Evolutionary conservation across 2,329 filamentous ascomycete genomes (phyloP).

Genomic region (Pseudocercospora eumusae): DNA sequence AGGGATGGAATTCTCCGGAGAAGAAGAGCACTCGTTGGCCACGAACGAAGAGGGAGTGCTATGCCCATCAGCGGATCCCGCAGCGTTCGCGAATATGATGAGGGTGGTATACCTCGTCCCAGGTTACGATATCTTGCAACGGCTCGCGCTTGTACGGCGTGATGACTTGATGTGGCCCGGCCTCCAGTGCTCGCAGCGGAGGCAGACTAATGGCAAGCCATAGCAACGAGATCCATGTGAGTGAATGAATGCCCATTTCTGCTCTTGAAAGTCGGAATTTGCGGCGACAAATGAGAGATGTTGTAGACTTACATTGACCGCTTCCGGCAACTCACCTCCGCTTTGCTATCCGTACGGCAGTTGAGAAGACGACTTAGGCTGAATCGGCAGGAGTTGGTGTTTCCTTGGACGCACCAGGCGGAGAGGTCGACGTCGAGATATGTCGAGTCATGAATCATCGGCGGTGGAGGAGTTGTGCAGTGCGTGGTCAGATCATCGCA

Average conservation of each 20-base stretch:
- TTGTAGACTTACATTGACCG: neutral
- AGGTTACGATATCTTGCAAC: slow-evolving; percentile 64
- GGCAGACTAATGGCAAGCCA: neutral
- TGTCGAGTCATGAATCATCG: no score
- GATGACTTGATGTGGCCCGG: slow-evolving; percentile 53
- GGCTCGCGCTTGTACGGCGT: slow-evolving; percentile 52
- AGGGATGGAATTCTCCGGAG: slow-evolving; percentile 74
- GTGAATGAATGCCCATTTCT: neutral
- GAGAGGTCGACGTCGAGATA: neutral
- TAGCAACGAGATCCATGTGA: neutral
- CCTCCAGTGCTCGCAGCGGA: slow-evolving; percentile 25
- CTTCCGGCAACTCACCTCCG: neutral
- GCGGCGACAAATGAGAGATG: neutral
- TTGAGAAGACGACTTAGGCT: neutral
- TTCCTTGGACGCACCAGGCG: neutral
- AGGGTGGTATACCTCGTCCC: slow-evolving; percentile 56
- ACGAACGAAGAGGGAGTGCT: slow-evolving; percentile 66
- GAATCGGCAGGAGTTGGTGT: neutral
- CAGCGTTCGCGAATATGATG: neutral
- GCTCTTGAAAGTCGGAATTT: neutral
- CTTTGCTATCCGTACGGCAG: neutral
- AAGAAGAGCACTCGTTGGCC: slow-evolving; percentile 72
- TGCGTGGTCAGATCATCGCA: no score
- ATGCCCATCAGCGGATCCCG: neutral
- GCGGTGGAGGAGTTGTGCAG: no score